These are phyloP conservation scores for Apiotrichum siamense DNA, from an alignment of 1,284 basidiomycete species.

Conservation along the genomic window DNA sequence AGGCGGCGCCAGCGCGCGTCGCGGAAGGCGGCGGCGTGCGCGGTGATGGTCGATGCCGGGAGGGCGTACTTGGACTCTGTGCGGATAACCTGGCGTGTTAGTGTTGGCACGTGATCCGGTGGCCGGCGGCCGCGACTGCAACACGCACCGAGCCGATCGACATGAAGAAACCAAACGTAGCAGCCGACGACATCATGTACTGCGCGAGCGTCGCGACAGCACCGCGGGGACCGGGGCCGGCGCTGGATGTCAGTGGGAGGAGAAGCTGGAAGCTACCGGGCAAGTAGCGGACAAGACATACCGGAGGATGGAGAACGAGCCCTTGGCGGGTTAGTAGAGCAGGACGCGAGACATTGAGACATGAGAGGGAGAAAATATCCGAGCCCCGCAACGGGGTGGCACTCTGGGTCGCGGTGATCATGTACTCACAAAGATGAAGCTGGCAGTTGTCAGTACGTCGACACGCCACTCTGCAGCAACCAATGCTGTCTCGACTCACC, in stretches of 20 bases:
- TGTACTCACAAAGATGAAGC: conserved; percentile 67
- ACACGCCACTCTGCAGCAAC: neutral
- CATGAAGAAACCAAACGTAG: conserved; percentile 49
- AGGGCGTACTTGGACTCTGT: conserved; percentile 38
- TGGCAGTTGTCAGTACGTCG: neutral
- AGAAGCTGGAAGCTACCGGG: too few relatives aligned
- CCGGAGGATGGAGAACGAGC: conserved; percentile 72
- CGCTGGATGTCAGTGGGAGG: conserved; percentile 49
- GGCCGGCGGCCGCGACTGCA: too few relatives aligned
- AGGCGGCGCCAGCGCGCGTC: conserved; percentile 12
- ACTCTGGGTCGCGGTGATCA: too few relatives aligned
- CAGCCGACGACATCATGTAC: conserved; percentile 69
- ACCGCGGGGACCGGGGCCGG: conserved; percentile 80
- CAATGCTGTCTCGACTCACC: conserved; percentile 32
- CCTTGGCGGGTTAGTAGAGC: conserved; percentile 7
- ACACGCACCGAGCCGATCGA: conserved; percentile 46
- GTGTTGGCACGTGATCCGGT: neutral
- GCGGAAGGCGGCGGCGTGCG: conserved; percentile 13
- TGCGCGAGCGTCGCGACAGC: conserved; percentile 80
- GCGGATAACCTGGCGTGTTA: conserved; percentile 36
- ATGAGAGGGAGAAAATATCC: neutral
- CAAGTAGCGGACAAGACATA: conserved; percentile 40
- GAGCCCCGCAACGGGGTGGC: neutral
- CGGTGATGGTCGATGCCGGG: conserved; percentile 3
- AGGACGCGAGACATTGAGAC: neutral